Conservation (phyloP, 305 asterid species). For the Fraxinus baroniana region DNA sequence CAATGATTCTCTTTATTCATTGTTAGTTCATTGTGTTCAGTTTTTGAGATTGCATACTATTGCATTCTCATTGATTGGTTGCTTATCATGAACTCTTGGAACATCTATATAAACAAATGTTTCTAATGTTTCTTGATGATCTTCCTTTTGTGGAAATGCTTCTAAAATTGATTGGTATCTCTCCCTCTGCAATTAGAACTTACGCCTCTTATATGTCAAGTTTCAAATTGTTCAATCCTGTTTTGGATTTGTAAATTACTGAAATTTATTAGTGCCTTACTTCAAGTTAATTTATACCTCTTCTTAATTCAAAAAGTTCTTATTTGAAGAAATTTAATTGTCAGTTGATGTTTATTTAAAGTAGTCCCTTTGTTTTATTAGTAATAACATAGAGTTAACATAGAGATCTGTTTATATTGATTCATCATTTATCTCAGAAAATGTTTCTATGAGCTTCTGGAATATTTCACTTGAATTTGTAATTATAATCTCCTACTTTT, state of each 20-base stretch:
- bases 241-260: slow-evolving; percentile 16
- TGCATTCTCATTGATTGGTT: neutral
- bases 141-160: slow-evolving; percentile 9
- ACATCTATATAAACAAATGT: neutral
- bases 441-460: neutral
- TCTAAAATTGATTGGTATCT: slow-evolving; percentile 1
- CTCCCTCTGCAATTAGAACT: slow-evolving; percentile 8
- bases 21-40: neutral
- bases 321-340: slow-evolving; percentile 1
- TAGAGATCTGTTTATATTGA: neutral
- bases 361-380: neutral
- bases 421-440: neutral
- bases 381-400: neutral
- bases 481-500: neutral
- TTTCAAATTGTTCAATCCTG: neutral
- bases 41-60: slow-evolving; percentile 6
- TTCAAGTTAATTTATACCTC: neutral
- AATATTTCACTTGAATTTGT: neutral
- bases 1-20: neutral
- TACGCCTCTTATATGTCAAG: neutral
- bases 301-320: slow-evolving; percentile 1
- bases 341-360: neutral
- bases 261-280: slow-evolving; percentile 8
- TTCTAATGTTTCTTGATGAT: neutral
- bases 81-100: slow-evolving; percentile 18